These are phyloP conservation scores for Aaosphaeria pasadenensis DNA, from an alignment of 2,329 filamentous ascomycete genomes.

Conservation along the genomic window DNA sequence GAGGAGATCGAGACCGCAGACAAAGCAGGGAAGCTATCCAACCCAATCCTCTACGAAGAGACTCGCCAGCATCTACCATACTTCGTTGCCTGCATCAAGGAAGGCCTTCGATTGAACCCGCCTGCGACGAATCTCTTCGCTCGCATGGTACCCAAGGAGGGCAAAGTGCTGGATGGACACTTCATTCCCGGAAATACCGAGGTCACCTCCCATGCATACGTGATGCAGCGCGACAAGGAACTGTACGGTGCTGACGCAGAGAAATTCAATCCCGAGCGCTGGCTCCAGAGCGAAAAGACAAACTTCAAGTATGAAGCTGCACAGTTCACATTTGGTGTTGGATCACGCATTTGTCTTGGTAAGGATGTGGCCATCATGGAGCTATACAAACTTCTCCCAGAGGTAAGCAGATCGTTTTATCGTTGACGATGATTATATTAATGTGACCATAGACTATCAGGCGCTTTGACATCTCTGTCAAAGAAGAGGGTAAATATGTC, in stretches of 20 bases:
- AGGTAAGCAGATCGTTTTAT: conserved; percentile 16
- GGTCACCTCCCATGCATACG: conserved; percentile 27
- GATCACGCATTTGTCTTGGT: conserved; percentile 48
- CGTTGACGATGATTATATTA: not conserved
- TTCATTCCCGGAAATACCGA: conserved; percentile 24
- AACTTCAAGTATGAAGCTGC: conserved; percentile 46
- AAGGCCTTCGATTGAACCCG: conserved; percentile 50
- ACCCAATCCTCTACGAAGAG: conserved; percentile 23
- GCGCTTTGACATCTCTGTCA: conserved; percentile 25
- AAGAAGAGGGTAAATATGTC: conserved; percentile 18
- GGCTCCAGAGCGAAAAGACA: conserved; percentile 34
- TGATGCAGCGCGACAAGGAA: conserved; percentile 25
- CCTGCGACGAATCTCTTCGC: conserved; percentile 52
- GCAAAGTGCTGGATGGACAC: conserved; percentile 35
- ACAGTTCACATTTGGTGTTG: conserved; percentile 52
- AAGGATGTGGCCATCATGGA: conserved; percentile 28
- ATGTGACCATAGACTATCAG: conserved; percentile 18
- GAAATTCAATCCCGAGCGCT: conserved; percentile 26
- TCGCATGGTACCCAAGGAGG: conserved; percentile 37
- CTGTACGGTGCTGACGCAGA: conserved; percentile 26
- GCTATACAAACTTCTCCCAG: conserved; percentile 24
- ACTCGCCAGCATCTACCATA: conserved; percentile 39
- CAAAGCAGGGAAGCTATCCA: conserved; percentile 21
- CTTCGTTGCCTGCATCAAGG: conserved; percentile 50
- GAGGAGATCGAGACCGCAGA: conserved; percentile 44